Conservation (phyloP, 192 early-diverging fungal species). For the Gryganskiella cystojenkinii region DNA sequence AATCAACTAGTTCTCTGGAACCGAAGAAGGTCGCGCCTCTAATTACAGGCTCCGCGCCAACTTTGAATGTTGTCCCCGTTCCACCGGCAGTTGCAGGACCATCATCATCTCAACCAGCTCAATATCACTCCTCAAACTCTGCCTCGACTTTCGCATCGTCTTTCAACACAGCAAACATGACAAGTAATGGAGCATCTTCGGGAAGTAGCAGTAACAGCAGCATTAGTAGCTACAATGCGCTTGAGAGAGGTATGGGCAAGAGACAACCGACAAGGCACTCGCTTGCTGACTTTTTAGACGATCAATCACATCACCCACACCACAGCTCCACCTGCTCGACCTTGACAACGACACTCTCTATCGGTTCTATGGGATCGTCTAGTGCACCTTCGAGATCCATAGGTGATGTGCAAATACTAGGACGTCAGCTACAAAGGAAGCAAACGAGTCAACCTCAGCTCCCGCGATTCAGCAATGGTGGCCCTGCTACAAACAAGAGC, state of each 20-base stretch:
- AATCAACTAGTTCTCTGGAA: neutral
- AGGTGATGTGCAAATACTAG: too few relatives aligned
- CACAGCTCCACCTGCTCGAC: conserved; percentile 4
- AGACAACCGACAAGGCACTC: conserved; percentile 17
- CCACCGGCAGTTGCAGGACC: neutral
- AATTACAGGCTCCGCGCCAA: neutral
- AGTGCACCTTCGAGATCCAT: too few relatives aligned
- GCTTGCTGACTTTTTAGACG: conserved; percentile 13
- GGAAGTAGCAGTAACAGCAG: conserved; percentile 23
- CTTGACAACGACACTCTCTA: neutral
- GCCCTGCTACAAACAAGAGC: neutral
- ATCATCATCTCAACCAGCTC: neutral
- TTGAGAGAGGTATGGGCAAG: neutral
- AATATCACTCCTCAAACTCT: conserved; percentile 1
- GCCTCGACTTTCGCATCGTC: conserved; percentile 27
- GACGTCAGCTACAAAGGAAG: too few relatives aligned
- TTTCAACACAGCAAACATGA: conserved; percentile 18
- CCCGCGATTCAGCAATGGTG: neutral
- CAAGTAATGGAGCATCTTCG: neutral
- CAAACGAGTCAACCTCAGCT: neutral
- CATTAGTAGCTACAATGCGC: conserved; percentile 17
- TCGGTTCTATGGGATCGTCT: too few relatives aligned
- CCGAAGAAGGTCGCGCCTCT: neutral
- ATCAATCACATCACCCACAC: conserved; percentile 20
- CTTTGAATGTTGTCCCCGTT: neutral